Base-by-base conservation (phyloP, 1,284 basidiomycete species). In the Coniophora puteana region DNA sequence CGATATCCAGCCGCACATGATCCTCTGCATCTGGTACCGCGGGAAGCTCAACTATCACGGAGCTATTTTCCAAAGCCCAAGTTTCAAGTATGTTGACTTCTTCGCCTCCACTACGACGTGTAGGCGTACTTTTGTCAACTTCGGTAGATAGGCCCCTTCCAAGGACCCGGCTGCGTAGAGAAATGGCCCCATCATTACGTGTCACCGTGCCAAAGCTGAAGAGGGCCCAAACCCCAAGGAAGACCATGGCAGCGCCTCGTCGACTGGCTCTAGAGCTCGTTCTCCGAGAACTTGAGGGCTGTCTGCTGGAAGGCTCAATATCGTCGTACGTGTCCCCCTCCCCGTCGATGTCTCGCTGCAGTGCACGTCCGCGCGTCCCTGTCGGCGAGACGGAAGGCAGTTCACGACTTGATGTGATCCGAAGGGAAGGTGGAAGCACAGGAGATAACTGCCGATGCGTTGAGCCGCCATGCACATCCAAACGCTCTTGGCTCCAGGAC, bases 221-320 rank as follows among this genome's bases (percentile, higher is more conserved):
- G 41, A 91, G 61, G 7, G 78, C 72, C 67, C 85, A 87, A 6
- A 74, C 68, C 12, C 82, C 74, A 32, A 91, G 64, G 51, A 91
- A 85, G 16, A 90, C 76, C 68, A 91, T 78, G 2, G 75, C 76
- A 13, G 81, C 78, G 28, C 80, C 74, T 43, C 77, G 75, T 40
- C 75, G 72, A 50, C 76, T 80, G 3, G 80, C 76, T 43, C 77
- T 70, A 3, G 84, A 83, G 45, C 66, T 68, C 25, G 67, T 63
- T 33, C 69, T 55, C 16, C 45, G 51, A 25, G n/a, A 32, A 65
- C 49, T 53, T 52, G 25, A 51, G 36, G 38, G 51, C 54, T 31
- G 48, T 41, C 24, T 45, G 41, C 46, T 51, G 28, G 48, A 51
- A 51, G 46, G 45, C 46, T 60, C 58, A 39, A 54, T 52, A 6